These are phyloP conservation scores for Nigrospora oryzae DNA, from an alignment of 2,329 filamentous ascomycete genomes.

Conservation along the genomic window DNA sequence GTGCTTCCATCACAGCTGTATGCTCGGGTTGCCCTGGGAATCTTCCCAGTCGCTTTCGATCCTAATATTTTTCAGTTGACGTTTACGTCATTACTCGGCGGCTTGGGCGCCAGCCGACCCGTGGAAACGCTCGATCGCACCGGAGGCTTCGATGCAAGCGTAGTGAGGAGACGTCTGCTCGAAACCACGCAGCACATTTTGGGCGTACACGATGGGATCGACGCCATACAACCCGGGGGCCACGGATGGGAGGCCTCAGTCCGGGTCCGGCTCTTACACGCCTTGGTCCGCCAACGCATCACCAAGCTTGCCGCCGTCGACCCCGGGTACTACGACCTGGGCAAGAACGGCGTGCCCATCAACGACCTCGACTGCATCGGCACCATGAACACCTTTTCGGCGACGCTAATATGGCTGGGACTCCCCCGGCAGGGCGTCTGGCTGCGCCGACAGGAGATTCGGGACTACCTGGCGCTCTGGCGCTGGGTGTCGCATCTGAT, in stretches of 20 bases:
- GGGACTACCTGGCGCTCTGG: conserved; percentile 69
- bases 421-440: conserved; percentile 67
- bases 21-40: conserved; percentile 14
- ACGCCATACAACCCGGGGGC: conserved; percentile 60
- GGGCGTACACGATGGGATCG: conserved; percentile 57
- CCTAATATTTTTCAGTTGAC: conserved; percentile 24
- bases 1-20: conserved; percentile 52
- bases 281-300: conserved; percentile 58
- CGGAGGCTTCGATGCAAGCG: conserved; percentile 62
- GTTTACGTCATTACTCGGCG: conserved; percentile 55
- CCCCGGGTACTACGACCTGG: conserved; percentile 54
- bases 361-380: conserved; percentile 69
- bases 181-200: conserved; percentile 72
- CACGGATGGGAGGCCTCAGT: conserved; percentile 57
- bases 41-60: conserved; percentile 1
- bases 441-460: conserved; percentile 50
- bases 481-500: conserved; percentile 65
- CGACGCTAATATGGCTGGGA: conserved; percentile 53
- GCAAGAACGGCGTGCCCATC: conserved; percentile 56
- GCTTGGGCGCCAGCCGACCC: conserved; percentile 64
- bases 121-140: conserved; percentile 68
- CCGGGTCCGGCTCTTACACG: conserved; percentile 61
- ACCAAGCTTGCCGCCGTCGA: conserved; percentile 44
- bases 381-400: conserved; percentile 64
- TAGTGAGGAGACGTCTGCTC: conserved; percentile 52